Evolutionary conservation across 148 eudicot species (phyloP), one percentile per base, ranked within the genome.

Genomic region (Rhododendron molle): DNA sequence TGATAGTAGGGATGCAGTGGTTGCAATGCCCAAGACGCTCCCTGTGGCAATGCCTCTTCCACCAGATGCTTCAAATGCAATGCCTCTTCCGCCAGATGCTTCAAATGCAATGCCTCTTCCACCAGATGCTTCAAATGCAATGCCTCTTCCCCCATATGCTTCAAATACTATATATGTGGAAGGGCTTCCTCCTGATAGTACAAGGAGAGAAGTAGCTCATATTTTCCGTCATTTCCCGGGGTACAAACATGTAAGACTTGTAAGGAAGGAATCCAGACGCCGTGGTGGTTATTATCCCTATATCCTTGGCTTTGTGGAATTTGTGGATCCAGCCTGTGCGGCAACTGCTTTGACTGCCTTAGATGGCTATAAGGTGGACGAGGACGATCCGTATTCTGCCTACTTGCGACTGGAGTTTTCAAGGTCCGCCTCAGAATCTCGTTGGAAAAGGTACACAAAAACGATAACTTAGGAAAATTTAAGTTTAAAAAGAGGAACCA

Each of bases 211-310:
- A 93, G 94, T 94, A 89, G 91, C 98, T 88, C 98, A 93, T 90
- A 94, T 94, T 79, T 94, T 94, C 85, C 98, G 98, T 73, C 98
- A 93, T 69, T 94, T 94, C 84, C 94, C 92, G 30, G 98, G 98
- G 72, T 94, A 94, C 46, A 94, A 85, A 89, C 94, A 94, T 89
- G 94, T 93, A 50, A 90, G 98, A 84, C 91, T 94, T 71, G 95
- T 94, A 84, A 91, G 85, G 71, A 94, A 93, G 90, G 95, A 93
- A 36, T 86, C 94, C 58, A 94, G 89, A 89, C 93, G 88, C 89
- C 94, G 91, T 71, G 93, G 94, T 44, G 94, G 93, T 62, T 91
- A 92, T 62, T 91, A 92, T 78, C 94, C 95, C 36, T 82, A 92
- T 23, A 86, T 92, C 85, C 90, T 94, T 72, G 89, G 95, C 84